Base-by-base conservation (phyloP, 768 basidiomycete genomes). In the Phanerodontia chrysosporium region DNA sequence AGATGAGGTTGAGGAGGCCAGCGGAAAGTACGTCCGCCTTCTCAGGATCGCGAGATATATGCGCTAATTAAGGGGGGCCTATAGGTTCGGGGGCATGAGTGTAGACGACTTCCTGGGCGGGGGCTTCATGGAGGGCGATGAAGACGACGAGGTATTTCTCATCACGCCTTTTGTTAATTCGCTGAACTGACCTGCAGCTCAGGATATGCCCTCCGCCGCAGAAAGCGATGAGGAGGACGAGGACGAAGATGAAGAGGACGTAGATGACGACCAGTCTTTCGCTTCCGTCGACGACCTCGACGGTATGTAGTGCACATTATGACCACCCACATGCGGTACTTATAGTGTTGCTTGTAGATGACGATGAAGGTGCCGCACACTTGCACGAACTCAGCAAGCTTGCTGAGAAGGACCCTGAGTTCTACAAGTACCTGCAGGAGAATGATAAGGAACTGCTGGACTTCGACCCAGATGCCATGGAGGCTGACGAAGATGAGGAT, bases 351-450 rank as follows among this genome's bases (percentile, higher is more conserved):
- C 36, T 13, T 14, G 39, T 59, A 61, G 55, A 48, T 24, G 24
- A 45, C 28, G 90, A 88, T 55, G 89, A 90, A 57, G 92, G 88
- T 24, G 77, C 78, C 54, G 73, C 78, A 4, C 96, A 98, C 77
- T 75, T 93, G 60, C 72, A 85, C 46, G 90, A 96, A 57, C 81
- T 99, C 14, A 86, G 90, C 39, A 87, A 90, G 68, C 82, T 99
- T 35, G 92, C 92, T 1, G 90, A 96, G 73, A 94, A 93, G 70
- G 96, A 99, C 72, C 96, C 96, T n/a, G 96, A 97, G 69, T 99
- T 98, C 76, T 99, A 85, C 87, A 93, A 95, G 74, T 99, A 95
- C 70, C 80, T 99, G 1, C 89, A 95, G 75, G 92, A 98, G 74
- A 95, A 99, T 68, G 97, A 99, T 73, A 77, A 79, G 59, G 95